Evolutionary conservation across 441 rosid genomes (phyloP).

Genomic region (Pelargonium citronellum): DNA sequence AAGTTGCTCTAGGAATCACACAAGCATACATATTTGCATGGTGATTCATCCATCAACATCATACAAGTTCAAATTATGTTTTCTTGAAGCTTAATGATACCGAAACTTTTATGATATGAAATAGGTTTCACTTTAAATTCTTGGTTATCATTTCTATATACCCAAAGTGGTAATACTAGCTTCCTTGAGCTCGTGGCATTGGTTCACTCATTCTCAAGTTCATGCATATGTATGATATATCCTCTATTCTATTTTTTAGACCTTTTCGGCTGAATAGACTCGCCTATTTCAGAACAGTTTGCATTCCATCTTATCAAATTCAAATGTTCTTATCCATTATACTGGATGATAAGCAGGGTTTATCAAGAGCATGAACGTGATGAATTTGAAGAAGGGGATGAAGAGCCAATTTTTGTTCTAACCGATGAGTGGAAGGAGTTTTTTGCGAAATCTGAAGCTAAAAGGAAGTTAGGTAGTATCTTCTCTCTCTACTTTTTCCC

Average conservation of each 20-base stretch:
- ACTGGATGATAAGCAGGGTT: constrained; percentile 25
- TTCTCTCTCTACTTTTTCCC: neutral
- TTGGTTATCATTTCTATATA: neutral
- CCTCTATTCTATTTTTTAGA: too few species aligned
- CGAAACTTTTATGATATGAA: neutral
- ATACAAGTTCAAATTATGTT: neutral
- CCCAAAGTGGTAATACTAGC: too few species aligned
- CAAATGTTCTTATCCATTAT: neutral
- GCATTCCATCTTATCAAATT: neutral
- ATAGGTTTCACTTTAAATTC: neutral
- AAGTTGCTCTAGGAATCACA: neutral
- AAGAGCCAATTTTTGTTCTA: constrained; percentile 46
- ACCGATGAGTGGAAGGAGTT: constrained; percentile 64
- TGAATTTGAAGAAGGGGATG: constrained; percentile 28
- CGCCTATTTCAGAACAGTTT: neutral
- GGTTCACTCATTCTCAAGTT: too few species aligned
- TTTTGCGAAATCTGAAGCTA: constrained; percentile 59
- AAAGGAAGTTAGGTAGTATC: constrained; percentile 37
- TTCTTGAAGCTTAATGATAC: neutral
- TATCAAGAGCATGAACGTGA: constrained; percentile 27
- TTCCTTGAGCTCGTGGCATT: too few species aligned
- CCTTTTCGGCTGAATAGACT: neutral
- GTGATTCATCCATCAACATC: neutral
- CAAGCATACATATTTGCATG: neutral
- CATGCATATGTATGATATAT: too few species aligned